Conservation (phyloP, 441 rosid genomes). For the Erysimum pusillum region DNA sequence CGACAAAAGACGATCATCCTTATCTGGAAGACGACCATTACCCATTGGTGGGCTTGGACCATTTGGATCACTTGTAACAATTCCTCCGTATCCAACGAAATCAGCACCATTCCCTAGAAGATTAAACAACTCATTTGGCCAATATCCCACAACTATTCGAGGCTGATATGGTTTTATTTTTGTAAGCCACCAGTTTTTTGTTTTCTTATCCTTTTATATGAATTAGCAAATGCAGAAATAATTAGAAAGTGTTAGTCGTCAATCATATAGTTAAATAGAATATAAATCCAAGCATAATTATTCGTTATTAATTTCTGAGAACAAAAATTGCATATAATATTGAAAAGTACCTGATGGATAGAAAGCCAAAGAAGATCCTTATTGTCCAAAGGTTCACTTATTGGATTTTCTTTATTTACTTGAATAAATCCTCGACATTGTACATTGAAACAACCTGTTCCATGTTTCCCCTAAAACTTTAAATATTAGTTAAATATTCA, state of each 20-base stretch:
- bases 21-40: slow-evolving; percentile 1
- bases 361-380: neutral
- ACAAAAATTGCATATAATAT: too few species aligned
- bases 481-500: neutral
- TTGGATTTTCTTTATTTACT: neutral
- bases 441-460: neutral
- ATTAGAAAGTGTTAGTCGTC: too few species aligned
- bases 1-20: neutral
- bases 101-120: neutral
- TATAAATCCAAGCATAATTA: too few species aligned
- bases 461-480: neutral
- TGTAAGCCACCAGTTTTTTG: too few species aligned
- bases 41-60: neutral
- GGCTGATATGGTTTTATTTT: too few species aligned
- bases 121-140: too few species aligned
- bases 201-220: too few species aligned
- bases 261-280: neutral
- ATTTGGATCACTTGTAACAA: too few species aligned
- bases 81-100: neutral
- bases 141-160: too few species aligned
- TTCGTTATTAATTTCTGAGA: too few species aligned
- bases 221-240: too few species aligned
- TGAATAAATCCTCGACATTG: neutral
- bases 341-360: neutral
- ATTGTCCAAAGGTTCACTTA: neutral